Evolutionary conservation across 1,284 basidiomycete genomes (phyloP), one percentile per base, ranked within the genome.

Genomic region (Volvariella surrecta): DNA sequence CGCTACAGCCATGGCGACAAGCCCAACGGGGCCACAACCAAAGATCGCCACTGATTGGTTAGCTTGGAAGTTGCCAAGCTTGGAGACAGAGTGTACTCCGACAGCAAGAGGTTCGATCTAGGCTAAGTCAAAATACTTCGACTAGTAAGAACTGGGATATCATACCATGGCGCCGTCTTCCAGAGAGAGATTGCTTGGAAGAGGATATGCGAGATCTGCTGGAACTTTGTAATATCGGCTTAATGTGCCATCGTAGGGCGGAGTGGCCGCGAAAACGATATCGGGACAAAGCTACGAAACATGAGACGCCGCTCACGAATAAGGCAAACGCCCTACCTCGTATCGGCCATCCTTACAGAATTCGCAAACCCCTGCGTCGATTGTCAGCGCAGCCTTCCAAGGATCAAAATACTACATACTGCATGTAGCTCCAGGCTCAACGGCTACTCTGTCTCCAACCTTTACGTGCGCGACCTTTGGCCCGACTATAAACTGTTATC

Each of bases 91-190:
- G 62, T 98, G 93, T 10, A 96, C 78, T 4, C 82, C 95, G 28
- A 98, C 95, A 13, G 90, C 81, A 32, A 97, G 77, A 6, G 95
- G 95, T 63, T 98, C 94, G 71, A 97, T 93, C 86, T 89, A 54
- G n/a, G 9, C 18, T 22, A 6, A 21, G 24, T 24, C 13, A 17
- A 35, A 39, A 16, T 37, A 17, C 2, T 34, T 34, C 17, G 9
- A 34, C 21, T 20, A 3, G 18, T 15, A 32, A 34, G 32, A 37
- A 30, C n/a, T 20, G 22, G 40, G 8, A 9, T 38, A 7, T 49
- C 68, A 45, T 49, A 86, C 84, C 81, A 90, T 82, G 13, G 88
- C 88, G 44, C 88, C 88, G 54, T 90, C 88, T 60, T 90, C 88
- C 9, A 91, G 73, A 15, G 80, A 74, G 45, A 90, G 72, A 55